Evolutionary conservation across 306 rosid species (phyloP), one percentile per base, ranked within the genome.

Genomic region (Calophaca sinica): DNA sequence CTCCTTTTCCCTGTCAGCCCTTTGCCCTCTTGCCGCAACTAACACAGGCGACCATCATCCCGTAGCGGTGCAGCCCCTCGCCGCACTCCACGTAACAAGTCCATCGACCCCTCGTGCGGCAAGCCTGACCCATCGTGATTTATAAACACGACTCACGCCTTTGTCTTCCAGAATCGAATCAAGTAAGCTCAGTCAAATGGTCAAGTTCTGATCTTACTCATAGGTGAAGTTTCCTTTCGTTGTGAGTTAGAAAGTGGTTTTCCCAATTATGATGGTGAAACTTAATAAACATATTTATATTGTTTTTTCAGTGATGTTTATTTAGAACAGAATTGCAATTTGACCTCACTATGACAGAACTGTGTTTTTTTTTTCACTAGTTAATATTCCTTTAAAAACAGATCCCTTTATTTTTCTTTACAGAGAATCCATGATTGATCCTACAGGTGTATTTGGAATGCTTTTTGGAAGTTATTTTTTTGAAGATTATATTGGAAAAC

Each of bases 381-480:
- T 12, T 73, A 66, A 32, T 28, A 20, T 15, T 38, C 45, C 41
- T 28, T n/a, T 46, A 62, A 33, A 12, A 36, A 14, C 15, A 1
- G 48, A 2, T 78, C 60, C 50, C 20, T 33, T n/a, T n/a, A n/a
- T 8, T 45, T 6, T 76, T 5, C n/a, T 26, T 75, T 59, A 28
- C 84, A 94, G 99, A 82, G 97, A 94, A 5, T 73, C 86, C 80
- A 90, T 94, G 97, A 72, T 94, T 62, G 99, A 94, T 53, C 99
- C 99, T 57, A 32, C 96, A 67, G 68, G 90, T 62, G 99, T 94
- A 68, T 94, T 94, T 67, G 99, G 99, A 63, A 94, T 94, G 99
- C 87, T 94, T 82, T 94, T 94, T 65, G 99, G 99, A 78, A 94
- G 96, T 51, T 97, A 94, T 5, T 62, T 7, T 38, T 94, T 94